A percentile compares a stretch with the other conserved stretches of the same genome.
Conservation (phyloP, 78 protist species). For the Dictyostelium discoideum region DNA sequence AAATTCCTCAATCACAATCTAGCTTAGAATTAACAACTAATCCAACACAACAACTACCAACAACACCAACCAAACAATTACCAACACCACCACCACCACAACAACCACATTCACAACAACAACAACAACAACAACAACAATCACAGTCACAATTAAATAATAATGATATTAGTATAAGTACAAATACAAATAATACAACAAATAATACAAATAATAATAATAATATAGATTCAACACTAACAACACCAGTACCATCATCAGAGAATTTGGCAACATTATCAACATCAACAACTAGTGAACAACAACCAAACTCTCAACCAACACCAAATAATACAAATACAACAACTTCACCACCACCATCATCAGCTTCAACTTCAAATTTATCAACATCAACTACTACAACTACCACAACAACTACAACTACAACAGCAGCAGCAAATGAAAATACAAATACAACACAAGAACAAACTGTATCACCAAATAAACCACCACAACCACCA, state of each 20-base stretch:
- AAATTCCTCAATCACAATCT: constrained; percentile 1
- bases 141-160: neutral
- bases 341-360: neutral
- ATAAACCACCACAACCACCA: constrained; percentile 24
- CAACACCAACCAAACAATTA: neutral
- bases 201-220: neutral
- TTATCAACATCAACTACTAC: neutral
- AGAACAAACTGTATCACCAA: neutral
- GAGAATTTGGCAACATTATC: neutral
- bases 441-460: neutral
- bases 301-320: constrained; percentile 4
- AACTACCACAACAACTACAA: neutral
- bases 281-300: neutral
- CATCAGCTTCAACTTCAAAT: neutral
- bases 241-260: constrained; percentile 11
- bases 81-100: neutral
- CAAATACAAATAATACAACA: neutral
- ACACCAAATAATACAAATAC: neutral
- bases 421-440: neutral
- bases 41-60: neutral
- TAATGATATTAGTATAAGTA: constrained; percentile 20
- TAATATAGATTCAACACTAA: neutral
- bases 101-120: neutral
- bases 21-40: neutral
- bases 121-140: neutral